Evolutionary conservation across 2,329 filamentous ascomycete genomes (phyloP).

Genomic region (Apiospora sp.): DNA sequence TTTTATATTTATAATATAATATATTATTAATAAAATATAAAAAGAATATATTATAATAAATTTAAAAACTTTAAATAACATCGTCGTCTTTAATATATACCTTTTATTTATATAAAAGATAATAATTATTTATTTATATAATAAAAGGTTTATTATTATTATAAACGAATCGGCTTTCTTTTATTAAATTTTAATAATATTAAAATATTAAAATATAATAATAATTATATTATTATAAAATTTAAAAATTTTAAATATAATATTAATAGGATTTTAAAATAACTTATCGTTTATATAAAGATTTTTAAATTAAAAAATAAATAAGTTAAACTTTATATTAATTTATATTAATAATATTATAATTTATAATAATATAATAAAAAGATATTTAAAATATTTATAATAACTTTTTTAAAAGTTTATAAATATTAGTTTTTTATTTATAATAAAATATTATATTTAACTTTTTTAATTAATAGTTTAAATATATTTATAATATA

Average conservation of each 20-base stretch:
- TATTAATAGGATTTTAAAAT: conserved; percentile 4
- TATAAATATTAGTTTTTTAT: not conserved
- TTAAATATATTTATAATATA: not conserved
- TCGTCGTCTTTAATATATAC: too few relatives aligned
- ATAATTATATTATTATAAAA: not conserved
- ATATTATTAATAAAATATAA: too few relatives aligned
- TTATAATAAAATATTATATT: not conserved
- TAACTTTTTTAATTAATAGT: not conserved
- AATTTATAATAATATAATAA: not conserved
- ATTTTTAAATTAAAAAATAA: not conserved
- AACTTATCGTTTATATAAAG: not conserved
- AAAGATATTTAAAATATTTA: not conserved
- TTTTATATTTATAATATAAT: too few relatives aligned
- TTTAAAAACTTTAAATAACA: too few relatives aligned
- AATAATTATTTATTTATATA: too few relatives aligned
- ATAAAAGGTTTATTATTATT: too few relatives aligned
- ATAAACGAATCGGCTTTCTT: too few relatives aligned
- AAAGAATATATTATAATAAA: too few relatives aligned
- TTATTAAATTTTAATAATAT: too few relatives aligned
- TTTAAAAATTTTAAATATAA: not conserved
- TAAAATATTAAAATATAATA: conserved; percentile 21
- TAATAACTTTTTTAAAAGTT: not conserved
- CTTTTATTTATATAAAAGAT: too few relatives aligned
- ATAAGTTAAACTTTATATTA: not conserved
- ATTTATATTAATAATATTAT: not conserved